Base-by-base conservation (phyloP, 2,329 filamentous ascomycete genomes). In the Aspergillus hiratsukae region DNA sequence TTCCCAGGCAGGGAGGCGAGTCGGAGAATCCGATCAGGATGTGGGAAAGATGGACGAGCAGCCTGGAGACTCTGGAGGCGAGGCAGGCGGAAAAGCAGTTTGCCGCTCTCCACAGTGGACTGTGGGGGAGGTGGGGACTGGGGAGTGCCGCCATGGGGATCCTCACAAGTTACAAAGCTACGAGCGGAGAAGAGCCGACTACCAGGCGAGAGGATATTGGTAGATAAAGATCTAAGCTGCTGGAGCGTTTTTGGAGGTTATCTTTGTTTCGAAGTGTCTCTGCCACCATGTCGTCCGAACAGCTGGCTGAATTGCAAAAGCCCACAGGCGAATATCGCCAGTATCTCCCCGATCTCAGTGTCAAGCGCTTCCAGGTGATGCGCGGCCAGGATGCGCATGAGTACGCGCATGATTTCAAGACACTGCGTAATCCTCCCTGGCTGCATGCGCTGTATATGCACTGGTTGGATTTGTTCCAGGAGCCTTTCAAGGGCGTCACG, bases 401-500 rank as follows among this genome's bases (percentile, higher is more conserved):
- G 57, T 89, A 90, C 59, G 84, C 83, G 0, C 72, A 79, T 5
- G 80, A 74, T 3, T 87, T 90, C 66, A 83, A 83, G 58, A 78
- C 83, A 35, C 70, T 78, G 21, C 81, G 81, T 1, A 74, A 77
- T 11, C 87, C 87, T 0, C 87, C 87, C 1, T 90, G 87, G 87
- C 73, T 90, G 17, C 80, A 87, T 63, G 82, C 75, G 0, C 70
- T 88, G 23, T 86, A 83, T 56, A 67, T 78, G 59, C 82, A 86
- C 66, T 87, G 85, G 84, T 69, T 76, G 50, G 75, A 80, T 35
- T 68, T 87, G 8, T 74, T 74, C 31, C 69, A 83, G 54, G 87
- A 90, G 72, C 87, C 88, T 0, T 91, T 84, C 69, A 85, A 82
- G 65, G 88, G 88, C 25, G 77, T 91, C 21, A 90, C 88, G 0